Evolutionary conservation across 148 eudicot species (phyloP), one percentile per base, ranked within the genome.

Genomic region (Chenopodium suecicum): DNA sequence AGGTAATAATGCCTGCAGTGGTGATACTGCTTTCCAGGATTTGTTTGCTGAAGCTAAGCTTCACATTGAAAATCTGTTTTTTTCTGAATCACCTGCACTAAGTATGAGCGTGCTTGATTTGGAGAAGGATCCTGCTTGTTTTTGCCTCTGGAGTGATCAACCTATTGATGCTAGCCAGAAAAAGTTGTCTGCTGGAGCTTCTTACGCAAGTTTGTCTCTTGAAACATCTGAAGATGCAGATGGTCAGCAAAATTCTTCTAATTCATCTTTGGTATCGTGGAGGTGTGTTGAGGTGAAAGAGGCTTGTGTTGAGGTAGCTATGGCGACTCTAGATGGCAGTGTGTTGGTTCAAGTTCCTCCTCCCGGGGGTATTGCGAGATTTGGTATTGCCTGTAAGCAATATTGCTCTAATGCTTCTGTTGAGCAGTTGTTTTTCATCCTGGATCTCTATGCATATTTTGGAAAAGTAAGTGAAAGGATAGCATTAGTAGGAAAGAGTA

Each of bases 111-210:
- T 91, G 78, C 91, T 94, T 73, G 88, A 94, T 72, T 87, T 94
- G 74, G 93, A 91, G 80, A 96, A 94, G 62, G 99, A 96, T 87
- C 94, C 99, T 82, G 97, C 97, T 85, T 96, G 98, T 87, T 94
- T 92, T 82, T 92, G 94, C 86, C 92, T 96, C 46, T 96, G 99
- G 98, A 79, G 89, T 79, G 89, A 60, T 83, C 99, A 96, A 83
- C 99, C 99, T 20, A 69, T 96, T 88, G 99, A 96, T 90, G 90
- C 95, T 78, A 88, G 98, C 85, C 97, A 91, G 87, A 96, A 90
- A 75, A 96, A 96, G 86, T 86, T 89, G 93, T 85, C 88, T 75
- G 85, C 90, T 79, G 93, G 91, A 81, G 98, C 95, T 80, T 89
- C 98, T 70, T 83, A 85, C 19, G 56, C 92, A 54, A 87, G 89